Conservation (phyloP, 23 red algal genomes). For the Gracilaria gracilis region DNA sequence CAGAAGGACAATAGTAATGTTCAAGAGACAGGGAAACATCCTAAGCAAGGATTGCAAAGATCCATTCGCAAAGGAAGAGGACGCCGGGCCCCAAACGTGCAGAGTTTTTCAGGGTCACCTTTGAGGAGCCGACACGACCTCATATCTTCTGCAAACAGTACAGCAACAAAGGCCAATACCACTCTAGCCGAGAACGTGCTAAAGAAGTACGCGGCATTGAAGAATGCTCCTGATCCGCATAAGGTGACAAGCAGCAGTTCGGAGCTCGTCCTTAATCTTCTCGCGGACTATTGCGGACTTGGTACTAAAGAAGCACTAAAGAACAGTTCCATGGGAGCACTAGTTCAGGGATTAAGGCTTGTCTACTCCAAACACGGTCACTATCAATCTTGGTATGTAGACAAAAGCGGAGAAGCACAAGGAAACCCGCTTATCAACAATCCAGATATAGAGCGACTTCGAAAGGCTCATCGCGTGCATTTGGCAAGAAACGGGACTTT, state of each 20-base stretch:
- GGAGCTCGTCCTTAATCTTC: constrained; percentile 25
- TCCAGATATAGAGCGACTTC: neutral
- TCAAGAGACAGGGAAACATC: too few relatives aligned
- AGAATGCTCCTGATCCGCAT: neutral
- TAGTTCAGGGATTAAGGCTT: constrained; percentile 26
- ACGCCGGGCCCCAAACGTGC: too few relatives aligned
- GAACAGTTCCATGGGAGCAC: constrained; percentile 9
- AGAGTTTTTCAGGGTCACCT: too few relatives aligned
- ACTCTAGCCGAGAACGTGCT: neutral
- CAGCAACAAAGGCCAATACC: constrained; percentile 5
- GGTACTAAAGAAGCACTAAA: constrained; percentile 9
- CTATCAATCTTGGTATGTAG: constrained; percentile 3
- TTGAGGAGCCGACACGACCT: too few relatives aligned
- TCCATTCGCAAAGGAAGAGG: too few relatives aligned
- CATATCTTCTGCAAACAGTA: neutral
- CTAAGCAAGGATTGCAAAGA: too few relatives aligned
- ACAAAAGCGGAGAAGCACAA: neutral
- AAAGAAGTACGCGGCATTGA: neutral
- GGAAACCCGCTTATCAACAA: constrained; percentile 42
- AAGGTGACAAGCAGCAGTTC: constrained; percentile 18
- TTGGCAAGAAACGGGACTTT: constrained; percentile 18
- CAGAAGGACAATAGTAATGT: too few relatives aligned
- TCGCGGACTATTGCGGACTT: constrained; percentile 45
- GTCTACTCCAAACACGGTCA: constrained; percentile 20
- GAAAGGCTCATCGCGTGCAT: constrained; percentile 29